phyloP scores from a whole-genome alignment of 306 rosid species.

The Cicer pinnatifidum region DNA sequence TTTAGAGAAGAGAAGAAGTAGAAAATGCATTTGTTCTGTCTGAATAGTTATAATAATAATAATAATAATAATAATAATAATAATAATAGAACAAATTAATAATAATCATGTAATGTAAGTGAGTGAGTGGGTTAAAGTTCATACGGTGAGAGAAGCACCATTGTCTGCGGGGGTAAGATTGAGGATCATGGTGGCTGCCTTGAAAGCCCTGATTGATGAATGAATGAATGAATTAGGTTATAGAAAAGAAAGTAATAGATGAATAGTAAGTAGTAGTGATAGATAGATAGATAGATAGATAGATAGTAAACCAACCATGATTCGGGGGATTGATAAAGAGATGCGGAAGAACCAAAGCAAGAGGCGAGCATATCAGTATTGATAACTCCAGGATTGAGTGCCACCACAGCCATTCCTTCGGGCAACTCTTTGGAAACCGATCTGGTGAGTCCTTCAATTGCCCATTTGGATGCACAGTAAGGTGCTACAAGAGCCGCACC shows the following conservation, averaged over 20 bases:
- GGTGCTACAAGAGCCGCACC: slow-evolving; percentile 93
- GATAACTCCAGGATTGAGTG: slow-evolving; percentile 84
- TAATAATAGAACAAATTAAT: too few relatives aligned
- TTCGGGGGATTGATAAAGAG: slow-evolving; percentile 72
- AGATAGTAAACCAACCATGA: slow-evolving; percentile 53
- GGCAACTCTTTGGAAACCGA: slow-evolving; percentile 87
- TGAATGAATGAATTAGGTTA: too few relatives aligned
- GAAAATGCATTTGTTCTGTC: too few relatives aligned
- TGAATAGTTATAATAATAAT: too few relatives aligned
- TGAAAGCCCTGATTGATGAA: slow-evolving; percentile 59
- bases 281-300: too few relatives aligned
- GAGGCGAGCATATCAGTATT: slow-evolving; percentile 90
- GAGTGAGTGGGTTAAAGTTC: neutral
- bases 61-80: too few relatives aligned
- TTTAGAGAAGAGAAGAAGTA: too few relatives aligned
- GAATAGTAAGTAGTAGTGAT: neutral
- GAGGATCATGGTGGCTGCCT: slow-evolving; percentile 87
- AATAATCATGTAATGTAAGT: too few relatives aligned
- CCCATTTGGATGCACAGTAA: slow-evolving; percentile 97
- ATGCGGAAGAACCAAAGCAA: slow-evolving; percentile 74
- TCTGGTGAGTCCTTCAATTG: slow-evolving; percentile 74
- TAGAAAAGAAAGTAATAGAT: too few relatives aligned
- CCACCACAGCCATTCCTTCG: slow-evolving; percentile 79
- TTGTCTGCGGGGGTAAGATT: slow-evolving; percentile 82
- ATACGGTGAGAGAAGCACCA: slow-evolving; percentile 90